Conservation (phyloP, 2,329 filamentous ascomycete species). For the Exophiala sideris region DNA sequence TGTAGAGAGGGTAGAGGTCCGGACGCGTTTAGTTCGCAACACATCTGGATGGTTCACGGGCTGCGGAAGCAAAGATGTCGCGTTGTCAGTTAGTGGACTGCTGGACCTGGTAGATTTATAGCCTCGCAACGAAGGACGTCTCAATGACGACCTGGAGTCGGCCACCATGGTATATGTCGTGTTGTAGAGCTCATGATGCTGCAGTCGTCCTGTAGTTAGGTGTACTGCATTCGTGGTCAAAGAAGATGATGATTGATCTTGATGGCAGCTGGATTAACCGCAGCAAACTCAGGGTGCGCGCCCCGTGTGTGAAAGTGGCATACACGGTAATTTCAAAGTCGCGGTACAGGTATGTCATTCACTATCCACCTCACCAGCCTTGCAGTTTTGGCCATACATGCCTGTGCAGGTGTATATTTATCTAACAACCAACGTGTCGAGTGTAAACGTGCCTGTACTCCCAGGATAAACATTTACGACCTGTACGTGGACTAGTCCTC, state of each 20-base stretch:
- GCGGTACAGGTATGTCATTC: too few relatives aligned
- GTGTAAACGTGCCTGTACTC: too few relatives aligned
- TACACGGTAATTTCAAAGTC: not conserved
- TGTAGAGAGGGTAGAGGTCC: slow-evolving; percentile 17
- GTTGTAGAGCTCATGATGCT: slow-evolving; percentile 27
- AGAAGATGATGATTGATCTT: slow-evolving; percentile 3
- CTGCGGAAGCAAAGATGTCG: slow-evolving; percentile 21
- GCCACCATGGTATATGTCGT: slow-evolving; percentile 31
- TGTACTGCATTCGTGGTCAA: slow-evolving; percentile 10
- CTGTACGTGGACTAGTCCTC: too few relatives aligned
- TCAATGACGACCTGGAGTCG: slow-evolving; percentile 32
- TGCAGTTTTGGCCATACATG: too few relatives aligned
- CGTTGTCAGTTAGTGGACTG: slow-evolving; percentile 25
- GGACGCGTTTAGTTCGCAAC: slow-evolving; percentile 22
- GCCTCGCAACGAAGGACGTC: slow-evolving; percentile 28
- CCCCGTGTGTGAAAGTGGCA: not conserved
- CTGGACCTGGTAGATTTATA: slow-evolving; percentile 24
- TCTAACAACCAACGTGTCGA: too few relatives aligned
- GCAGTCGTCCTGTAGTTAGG: not conserved
- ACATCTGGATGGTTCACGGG: slow-evolving; percentile 15
- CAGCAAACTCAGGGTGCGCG: slow-evolving; percentile 1
- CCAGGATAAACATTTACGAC: too few relatives aligned
- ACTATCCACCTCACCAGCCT: too few relatives aligned
- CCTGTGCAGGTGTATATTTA: too few relatives aligned
- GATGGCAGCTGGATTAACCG: slow-evolving; percentile 4